Base-by-base conservation (phyloP, 148 eudicot genomes). In the Cornus suecica region DNA sequence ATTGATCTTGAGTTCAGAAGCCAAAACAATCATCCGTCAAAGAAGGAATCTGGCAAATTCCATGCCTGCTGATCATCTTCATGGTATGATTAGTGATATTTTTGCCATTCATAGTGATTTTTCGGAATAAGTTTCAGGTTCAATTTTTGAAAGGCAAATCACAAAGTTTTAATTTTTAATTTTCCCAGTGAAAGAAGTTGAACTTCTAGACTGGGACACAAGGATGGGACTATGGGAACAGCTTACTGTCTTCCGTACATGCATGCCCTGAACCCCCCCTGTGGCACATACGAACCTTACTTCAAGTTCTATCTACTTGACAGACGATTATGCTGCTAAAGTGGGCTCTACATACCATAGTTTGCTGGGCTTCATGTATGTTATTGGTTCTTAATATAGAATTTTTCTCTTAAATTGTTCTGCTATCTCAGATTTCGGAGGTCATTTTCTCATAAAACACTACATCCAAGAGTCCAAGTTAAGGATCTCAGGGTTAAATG, bases 281-380 rank as follows among this genome's bases (percentile, higher is more conserved):
- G 85, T 88, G 60, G 67, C 87, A 11, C 94, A 87, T 77, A 58
- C 84, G 61, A 80, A 83, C 73, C 78, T 95, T 84, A 79, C 72
- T 73, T 87, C 97, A 66, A 34, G 79, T 51, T 72, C 77, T 14
- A 84, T 95, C 63, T 87, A 58, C 77, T 61, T 95, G 78, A 95
- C 97, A 1, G 97, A 95, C 58, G 99, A 95, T 90, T 91, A 92
- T 78, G 99, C 99, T 73, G 94, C 99, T 64, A 95, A 95, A 87
- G 99, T 95, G 86, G 31, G 83, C 45, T 70, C 52, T 48, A 16
- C 54, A 48, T 48, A 48, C 54, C 54, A 48, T 16, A 48, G 2
- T 48, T 48, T 48, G 54, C 13, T 13, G 7, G 54, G 18, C 54
- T 48, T 48, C 54, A 48, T 48, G n/a, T 58, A 58, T 58, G 18